Evolutionary conservation across 106 monocot genomes (phyloP), one percentile per base, ranked within the genome.

Genomic region (Acanthochlamys bracteata): DNA sequence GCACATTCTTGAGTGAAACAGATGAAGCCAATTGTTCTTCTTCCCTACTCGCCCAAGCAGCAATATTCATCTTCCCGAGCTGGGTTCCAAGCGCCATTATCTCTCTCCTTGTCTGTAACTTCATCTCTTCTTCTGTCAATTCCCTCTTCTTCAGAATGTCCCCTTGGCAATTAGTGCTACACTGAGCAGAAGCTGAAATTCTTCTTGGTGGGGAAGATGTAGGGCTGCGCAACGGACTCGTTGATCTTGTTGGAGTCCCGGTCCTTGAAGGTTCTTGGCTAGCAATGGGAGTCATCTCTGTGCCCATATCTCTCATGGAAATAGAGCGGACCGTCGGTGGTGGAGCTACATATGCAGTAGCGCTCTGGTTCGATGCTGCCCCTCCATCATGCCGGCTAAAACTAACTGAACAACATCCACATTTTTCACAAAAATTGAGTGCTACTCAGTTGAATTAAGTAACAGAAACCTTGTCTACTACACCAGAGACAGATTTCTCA

Each of bases 181-280:
- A 55, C 20, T 55, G 33, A 3, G 53, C 56, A 55, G 60, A 64
- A 53, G 51, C 51, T 53, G 58, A 17, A 17, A 73, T 67, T 25
- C 68, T 73, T 16, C 68, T 59, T 12, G 65, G 24, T 17, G 39
- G 52, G 11, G 75, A 79, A 42, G 57, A 58, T 40, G 40, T 45
- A 7, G 49, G 63, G 56, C 75, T 71, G 41, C 61, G 61, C 3
- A 17, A 55, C 0, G 80, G 80, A 23, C 66, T 75, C 6, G n/a
- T 27, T 13, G 75, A 53, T 41, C 57, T 58, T n/a, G 57, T 54
- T 0, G 80, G 80, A 49, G 80, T 80, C 21, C 59, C 75, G 0
- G 70, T 80, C 39, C 80, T 59, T 25, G 80, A 80, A 4, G 74
- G 75, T 16, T 80, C 80, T 52, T 80, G 75, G 66, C 75, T 75